A percentile compares a stretch with the other conserved stretches of the same genome.
phyloP scores from a whole-genome alignment of 2,329 filamentous ascomycete genomes.

The Verticillium isaacii region DNA sequence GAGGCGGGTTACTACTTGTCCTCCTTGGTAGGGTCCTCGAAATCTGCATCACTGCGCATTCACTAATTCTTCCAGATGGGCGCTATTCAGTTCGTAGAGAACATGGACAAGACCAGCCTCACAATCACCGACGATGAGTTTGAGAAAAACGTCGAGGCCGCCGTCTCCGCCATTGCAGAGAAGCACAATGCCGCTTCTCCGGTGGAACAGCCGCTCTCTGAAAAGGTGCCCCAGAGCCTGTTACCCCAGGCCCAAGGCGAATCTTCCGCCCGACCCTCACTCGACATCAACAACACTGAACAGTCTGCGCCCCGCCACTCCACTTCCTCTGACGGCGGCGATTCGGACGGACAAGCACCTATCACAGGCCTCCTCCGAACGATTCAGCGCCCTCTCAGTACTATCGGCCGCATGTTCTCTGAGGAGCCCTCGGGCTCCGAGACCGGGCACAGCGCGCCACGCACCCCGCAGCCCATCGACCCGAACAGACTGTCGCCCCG shows the following conservation, averaged over 20 bases:
- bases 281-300: conserved; percentile 16
- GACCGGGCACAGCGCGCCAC: conserved; percentile 28
- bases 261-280: conserved; percentile 31
- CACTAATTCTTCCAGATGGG: conserved; percentile 58
- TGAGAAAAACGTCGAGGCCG: conserved; percentile 91
- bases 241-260: conserved; percentile 34
- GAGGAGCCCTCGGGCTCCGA: conserved; percentile 45
- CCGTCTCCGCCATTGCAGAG: conserved; percentile 92
- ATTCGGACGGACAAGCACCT: conserved; percentile 69
- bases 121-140: conserved; percentile 96
- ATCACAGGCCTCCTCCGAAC: conserved; percentile 82
- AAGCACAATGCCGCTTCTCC: conserved; percentile 60
- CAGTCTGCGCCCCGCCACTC: conserved; percentile 44
- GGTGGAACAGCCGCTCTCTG: conserved; percentile 34
- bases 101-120: conserved; percentile 86
- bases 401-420: conserved; percentile 91
- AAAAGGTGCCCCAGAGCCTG: conserved; percentile 29
- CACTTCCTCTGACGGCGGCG: conserved; percentile 48
- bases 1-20: conserved; percentile 98
- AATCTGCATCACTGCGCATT: background rate
- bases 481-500: conserved; percentile 25
- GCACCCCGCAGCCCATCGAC: conserved; percentile 30
- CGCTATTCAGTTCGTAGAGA: conserved; percentile 94
- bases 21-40: conserved; percentile 60
- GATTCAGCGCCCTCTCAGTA: conserved; percentile 85